Evolutionary conservation across 2,329 filamentous ascomycete genomes (phyloP), one percentile per base, ranked within the genome.

Genomic region (Periglandula ipomoeae): DNA sequence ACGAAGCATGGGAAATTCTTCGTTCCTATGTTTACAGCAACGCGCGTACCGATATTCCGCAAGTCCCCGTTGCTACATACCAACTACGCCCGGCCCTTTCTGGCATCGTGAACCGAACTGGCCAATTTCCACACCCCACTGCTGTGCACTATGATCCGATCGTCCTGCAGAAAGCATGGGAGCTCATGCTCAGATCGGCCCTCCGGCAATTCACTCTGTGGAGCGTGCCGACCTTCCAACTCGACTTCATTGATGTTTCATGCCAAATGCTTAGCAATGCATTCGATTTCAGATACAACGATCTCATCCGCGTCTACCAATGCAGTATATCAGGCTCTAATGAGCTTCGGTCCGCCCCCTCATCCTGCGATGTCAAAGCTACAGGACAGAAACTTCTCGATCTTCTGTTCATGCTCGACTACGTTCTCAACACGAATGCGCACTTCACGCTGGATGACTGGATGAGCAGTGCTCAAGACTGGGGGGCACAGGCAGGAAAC

Each of bases 181-280:
- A 62, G 6, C 52, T 62, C 22, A 59, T 74, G 48, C 64, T 68
- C 52, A 42, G 55, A 1, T 71, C 72, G 9, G 59, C 67, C 0
- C 43, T 52, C 2, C 30, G 53, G 4, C 56, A 67, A 4, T 50
- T 59, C 0, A 34, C 35, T 0, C 61, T 76, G 1, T 74, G 70
- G 66, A 40, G 52, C 9, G 65, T 71, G 46, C 58, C 68, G 24
- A 60, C 68, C 0, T 76, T 70, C 54, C 60, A 61, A 22, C 67
- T 73, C 52, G 74, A 77, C 50, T 55, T 75, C 24, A 65, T 72
- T n/a, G 73, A 76, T 53, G 59, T 74, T 11, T 71, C 71, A 2
- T 65, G 73, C 2, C 73, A 77, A 56, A 68, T 75, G 13, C 55
- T 75, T 38, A 64, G 65, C 40, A 74, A 76, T 56, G 62, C 62